phyloP scores from a whole-genome alignment of 1,139 yeast species.

The Yamadazyma kanchanaburiensis region DNA sequence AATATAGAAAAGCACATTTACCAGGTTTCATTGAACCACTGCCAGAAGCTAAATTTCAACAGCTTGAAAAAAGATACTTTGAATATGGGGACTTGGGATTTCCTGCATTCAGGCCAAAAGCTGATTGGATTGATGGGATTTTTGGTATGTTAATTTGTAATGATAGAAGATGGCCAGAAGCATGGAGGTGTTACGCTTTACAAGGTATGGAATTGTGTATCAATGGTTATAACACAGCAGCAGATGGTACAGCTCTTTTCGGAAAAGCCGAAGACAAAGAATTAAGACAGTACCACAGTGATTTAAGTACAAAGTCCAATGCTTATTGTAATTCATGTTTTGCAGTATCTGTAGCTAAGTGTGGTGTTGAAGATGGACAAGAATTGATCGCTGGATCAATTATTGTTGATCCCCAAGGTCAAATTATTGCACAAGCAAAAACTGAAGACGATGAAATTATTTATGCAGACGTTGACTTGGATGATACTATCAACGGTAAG shows the following conservation, averaged over 20 bases:
- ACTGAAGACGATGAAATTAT: constrained; percentile 28
- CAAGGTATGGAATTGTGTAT: constrained; percentile 28
- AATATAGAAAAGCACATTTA: constrained; percentile 26
- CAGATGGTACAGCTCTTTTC: constrained; percentile 18
- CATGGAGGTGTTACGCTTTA: constrained; percentile 29
- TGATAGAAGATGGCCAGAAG: constrained; percentile 37
- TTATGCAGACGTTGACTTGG: constrained; percentile 27
- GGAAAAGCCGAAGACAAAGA: constrained; percentile 18
- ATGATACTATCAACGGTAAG: constrained; percentile 26
- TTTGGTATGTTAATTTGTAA: constrained; percentile 31
- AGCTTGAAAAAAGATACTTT: constrained; percentile 31
- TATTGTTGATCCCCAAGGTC: constrained; percentile 29
- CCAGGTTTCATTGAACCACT: constrained; percentile 27
- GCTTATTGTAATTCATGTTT: constrained; percentile 27
- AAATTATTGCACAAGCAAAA: constrained; percentile 24
- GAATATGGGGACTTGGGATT: constrained; percentile 27
- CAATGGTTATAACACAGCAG: constrained; percentile 26
- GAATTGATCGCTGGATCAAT: constrained; percentile 27
- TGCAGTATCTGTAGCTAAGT: constrained; percentile 27
- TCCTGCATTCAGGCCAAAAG: constrained; percentile 20
- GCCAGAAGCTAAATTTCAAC: constrained; percentile 24
- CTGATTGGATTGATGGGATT: constrained; percentile 28
- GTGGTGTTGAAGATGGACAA: constrained; percentile 30
- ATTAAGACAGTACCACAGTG: constrained; percentile 24
- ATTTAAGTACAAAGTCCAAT: constrained; percentile 25